These are phyloP conservation scores for Euphorbia peplus DNA, from an alignment of 345 rosid genomes.

Conservation along the genomic window DNA sequence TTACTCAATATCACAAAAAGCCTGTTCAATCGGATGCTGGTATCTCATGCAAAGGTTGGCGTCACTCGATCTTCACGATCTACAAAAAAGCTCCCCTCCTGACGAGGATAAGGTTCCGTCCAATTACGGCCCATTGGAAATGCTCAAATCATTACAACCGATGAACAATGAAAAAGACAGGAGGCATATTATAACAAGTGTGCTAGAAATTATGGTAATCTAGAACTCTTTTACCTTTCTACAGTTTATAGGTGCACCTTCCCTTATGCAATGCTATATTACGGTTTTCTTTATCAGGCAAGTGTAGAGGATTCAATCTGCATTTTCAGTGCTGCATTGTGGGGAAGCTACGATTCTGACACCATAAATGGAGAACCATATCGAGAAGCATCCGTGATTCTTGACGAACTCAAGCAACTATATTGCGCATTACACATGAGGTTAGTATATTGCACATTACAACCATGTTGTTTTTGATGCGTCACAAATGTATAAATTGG, in stretches of 20 bases:
- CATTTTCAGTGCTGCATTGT: conserved; percentile 13
- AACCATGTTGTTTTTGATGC: not conserved
- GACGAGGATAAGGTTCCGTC: not conserved
- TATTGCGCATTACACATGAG: conserved; percentile 9
- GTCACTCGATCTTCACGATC: not conserved
- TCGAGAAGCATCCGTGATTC: not conserved
- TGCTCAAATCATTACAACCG: conserved; percentile 5
- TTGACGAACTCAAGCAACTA: conserved; percentile 19
- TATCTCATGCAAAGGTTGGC: no score
- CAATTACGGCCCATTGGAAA: conserved; percentile 11
- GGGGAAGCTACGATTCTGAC: not conserved
- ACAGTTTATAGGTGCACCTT: not conserved
- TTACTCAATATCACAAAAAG: not conserved
- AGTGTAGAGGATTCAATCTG: conserved; percentile 6
- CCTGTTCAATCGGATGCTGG: not conserved
- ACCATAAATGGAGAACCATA: not conserved
- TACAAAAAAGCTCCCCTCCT: no score
- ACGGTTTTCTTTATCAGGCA: conserved; percentile 14
- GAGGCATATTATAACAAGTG: not conserved
- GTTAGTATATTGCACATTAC: conserved; percentile 5
- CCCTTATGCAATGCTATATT: not conserved
- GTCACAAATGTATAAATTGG: not conserved
- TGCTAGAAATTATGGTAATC: conserved; percentile 15
- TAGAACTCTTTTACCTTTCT: not conserved
- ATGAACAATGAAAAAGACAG: not conserved